Conservation (phyloP, 2,329 filamentous ascomycete species). For the Colletotrichum abscissum region DNA sequence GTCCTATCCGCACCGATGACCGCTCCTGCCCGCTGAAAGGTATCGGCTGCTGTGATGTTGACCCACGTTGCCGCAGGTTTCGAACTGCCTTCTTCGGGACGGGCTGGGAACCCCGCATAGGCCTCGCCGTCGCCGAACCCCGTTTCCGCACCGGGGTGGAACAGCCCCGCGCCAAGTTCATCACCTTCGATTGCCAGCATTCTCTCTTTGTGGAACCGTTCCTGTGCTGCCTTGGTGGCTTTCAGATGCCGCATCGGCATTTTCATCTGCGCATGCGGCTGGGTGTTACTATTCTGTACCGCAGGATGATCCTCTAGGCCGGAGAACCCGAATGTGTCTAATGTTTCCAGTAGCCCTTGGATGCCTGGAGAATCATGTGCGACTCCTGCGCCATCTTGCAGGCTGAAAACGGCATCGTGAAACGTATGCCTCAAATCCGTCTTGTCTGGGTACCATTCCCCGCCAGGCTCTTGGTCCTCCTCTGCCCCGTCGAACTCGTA, state of each 20-base stretch:
- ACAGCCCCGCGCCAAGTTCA: no score
- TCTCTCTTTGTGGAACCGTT: neutral
- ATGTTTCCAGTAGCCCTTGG: neutral
- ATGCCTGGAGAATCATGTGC: neutral
- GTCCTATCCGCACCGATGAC: neutral
- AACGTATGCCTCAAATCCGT: neutral
- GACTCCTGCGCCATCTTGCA: neutral
- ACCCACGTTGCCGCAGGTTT: neutral
- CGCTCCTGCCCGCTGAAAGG: neutral
- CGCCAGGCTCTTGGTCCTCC: neutral
- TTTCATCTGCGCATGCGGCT: neutral
- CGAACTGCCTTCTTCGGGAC: no score
- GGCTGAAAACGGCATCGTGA: neutral
- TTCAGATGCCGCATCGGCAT: neutral
- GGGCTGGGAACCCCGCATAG: neutral
- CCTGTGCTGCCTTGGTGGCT: neutral
- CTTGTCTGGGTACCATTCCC: neutral
- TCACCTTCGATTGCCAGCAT: no score
- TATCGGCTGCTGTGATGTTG: neutral
- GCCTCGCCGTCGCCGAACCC: neutral
- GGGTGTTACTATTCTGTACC: neutral
- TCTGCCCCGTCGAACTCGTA: neutral
- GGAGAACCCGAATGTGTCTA: neutral
- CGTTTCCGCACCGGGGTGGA: neutral
- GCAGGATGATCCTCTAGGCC: neutral